Base-by-base conservation (phyloP, 2,329 filamentous ascomycete species). In the Cylindrodendrum hubeiense region DNA sequence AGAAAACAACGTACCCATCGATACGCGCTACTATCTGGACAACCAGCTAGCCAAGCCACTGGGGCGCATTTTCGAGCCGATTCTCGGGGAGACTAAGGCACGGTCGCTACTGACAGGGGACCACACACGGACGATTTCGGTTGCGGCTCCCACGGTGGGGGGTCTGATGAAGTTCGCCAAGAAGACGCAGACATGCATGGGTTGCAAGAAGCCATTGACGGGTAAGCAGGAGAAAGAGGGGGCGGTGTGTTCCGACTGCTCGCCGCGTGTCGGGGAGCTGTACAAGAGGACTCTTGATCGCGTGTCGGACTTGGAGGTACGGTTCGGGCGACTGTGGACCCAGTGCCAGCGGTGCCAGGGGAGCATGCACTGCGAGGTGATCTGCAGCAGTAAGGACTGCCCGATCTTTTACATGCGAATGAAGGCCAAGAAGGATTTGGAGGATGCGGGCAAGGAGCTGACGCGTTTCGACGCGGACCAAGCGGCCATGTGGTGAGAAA, bases 391-490 rank as follows among this genome's bases (percentile, higher is more conserved):
- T 78, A 93, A 94, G 79, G 96, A 99, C 83, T 99, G 96, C 78
- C 96, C 96, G 1, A 99, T 99, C 76, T 99, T 99, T 81, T 99
- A 99, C 80, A 99, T 99, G 96, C 90, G 96, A 5, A 99, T 99
- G 96, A 99, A 99, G 86, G 95, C 95, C 33, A 97, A 98, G 87
- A 99, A 99, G 85, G 96, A 99, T 79, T 90, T 98, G 41, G 95
- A 98, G 80, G 96, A 99, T 82, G 91, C 91, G 2, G 94, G 95
- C 62, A 97, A 94, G 82, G 96, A 99, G 79, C 80, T 99, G 74
- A 88, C 88, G 72, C 86, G 96, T 73, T 99, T 99, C 81, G 96
- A 99, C 81, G 88, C 90, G 69, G 95, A 97, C 80, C 88, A 90
- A 74, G 91, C 92, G 61, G 88, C 93, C 28, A 83, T 86, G 49